Evolutionary conservation across 2,329 filamentous ascomycete genomes (phyloP), one percentile per base, ranked within the genome.

Genomic region (Beauveria rudraprayagi): DNA sequence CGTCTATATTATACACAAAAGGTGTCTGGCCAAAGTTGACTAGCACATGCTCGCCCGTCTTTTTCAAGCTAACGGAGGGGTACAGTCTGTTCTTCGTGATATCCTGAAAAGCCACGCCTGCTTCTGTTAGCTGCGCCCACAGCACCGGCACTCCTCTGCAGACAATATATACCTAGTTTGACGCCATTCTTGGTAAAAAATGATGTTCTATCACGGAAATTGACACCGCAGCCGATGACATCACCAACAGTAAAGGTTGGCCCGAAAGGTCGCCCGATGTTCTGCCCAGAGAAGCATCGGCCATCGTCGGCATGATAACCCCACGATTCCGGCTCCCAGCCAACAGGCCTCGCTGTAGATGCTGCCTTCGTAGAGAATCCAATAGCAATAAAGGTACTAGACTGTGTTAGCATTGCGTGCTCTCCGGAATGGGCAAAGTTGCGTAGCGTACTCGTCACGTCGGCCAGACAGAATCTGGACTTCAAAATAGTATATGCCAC

Each of bases 401-500:
- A 63, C 14, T 54, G 54, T 30, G 34, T 60, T 44, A 58, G 56
- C 51, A 19, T 16, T n/a, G 17, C 28, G 4, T 26, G 16, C 9
- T 28, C n/a, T 37, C 14, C 34, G n/a, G 2, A 22, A 22, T 1
- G 2, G 16, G 9, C 16, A 51, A 7, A 3, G 10, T 5, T 44
- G 53, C 24, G 3, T n/a, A 46, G 80, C 82, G 59, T 76, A 85
- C 81, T 85, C 83, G 48, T 83, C 80, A 64, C 76, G 74, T 68
- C 79, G 82, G 57, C 76, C 78, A 17, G 77, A 75, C 28, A 82
- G 62, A 53, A 85, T 77, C 17, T 75, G 75, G 26, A 88, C 80
- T 71, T 99, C 94, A 70, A 86, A 99, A 72, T 99, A 99, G 73
- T 96, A 99, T 63, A 99, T 88, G 2, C 94, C 94, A 66, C 90